These are phyloP conservation scores for Sordaria brevicollis DNA, from an alignment of 495 filamentous ascomycete species.

Conservation along the genomic window DNA sequence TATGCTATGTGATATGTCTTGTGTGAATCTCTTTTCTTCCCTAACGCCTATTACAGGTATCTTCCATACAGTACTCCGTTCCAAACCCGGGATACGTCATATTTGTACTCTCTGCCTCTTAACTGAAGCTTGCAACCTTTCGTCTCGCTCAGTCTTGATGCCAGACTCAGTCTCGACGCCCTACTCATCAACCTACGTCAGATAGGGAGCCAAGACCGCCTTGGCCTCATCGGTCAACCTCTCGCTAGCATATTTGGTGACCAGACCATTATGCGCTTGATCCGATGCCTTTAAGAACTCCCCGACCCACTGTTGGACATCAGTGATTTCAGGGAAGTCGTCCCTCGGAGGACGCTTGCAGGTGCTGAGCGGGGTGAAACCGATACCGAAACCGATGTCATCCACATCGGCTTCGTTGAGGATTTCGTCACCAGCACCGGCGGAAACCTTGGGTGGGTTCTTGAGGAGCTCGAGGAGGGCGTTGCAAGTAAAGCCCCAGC, in stretches of 20 bases:
- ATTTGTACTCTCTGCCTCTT: neutral
- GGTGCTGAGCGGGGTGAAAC: slow-evolving; percentile 85
- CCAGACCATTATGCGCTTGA: slow-evolving; percentile 27
- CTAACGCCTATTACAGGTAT: neutral
- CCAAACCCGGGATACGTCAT: too few relatives aligned
- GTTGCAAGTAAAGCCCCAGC: slow-evolving; percentile 81
- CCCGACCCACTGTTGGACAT: slow-evolving; percentile 72
- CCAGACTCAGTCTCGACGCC: neutral
- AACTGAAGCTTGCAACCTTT: neutral
- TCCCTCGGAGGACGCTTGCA: slow-evolving; percentile 59
- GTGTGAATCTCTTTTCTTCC: neutral
- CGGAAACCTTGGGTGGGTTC: slow-evolving; percentile 65
- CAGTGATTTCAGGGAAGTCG: slow-evolving; percentile 70
- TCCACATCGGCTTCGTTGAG: slow-evolving; percentile 82
- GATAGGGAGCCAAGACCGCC: slow-evolving; percentile 30
- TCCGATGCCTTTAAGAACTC: slow-evolving; percentile 51
- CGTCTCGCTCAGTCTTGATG: neutral
- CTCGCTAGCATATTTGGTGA: slow-evolving; percentile 26
- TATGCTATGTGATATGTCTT: neutral
- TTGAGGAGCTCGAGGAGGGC: slow-evolving; percentile 78
- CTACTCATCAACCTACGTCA: slow-evolving; percentile 14
- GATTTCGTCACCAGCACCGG: slow-evolving; percentile 55
- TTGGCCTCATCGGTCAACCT: slow-evolving; percentile 31
- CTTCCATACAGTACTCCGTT: neutral
- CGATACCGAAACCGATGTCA: slow-evolving; percentile 86